Conservation (phyloP, 2,329 filamentous ascomycete genomes). For the Rutstroemia sp. region DNA sequence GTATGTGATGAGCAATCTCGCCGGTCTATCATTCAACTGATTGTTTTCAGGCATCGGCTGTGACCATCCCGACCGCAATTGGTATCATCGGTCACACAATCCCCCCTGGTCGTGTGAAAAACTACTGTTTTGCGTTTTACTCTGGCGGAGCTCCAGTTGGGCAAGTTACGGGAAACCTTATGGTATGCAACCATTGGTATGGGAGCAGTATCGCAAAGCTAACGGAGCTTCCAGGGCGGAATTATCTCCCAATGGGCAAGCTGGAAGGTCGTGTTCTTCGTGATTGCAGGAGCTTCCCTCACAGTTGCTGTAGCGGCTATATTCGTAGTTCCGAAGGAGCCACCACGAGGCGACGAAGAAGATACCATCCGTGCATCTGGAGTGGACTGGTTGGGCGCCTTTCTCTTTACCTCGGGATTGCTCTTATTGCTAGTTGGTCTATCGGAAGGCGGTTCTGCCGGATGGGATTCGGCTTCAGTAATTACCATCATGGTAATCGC, state of each 20-base stretch:
- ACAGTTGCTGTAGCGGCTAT: slow-evolving; percentile 47
- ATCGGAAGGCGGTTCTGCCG: slow-evolving; percentile 61
- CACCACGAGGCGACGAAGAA: slow-evolving; percentile 19
- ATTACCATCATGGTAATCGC: slow-evolving; percentile 48
- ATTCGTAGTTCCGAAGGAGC: slow-evolving; percentile 51
- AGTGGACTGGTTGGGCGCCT: slow-evolving; percentile 62
- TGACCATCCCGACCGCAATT: slow-evolving; percentile 64
- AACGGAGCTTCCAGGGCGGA: slow-evolving; percentile 40
- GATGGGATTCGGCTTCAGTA: slow-evolving; percentile 58
- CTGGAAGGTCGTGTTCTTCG: slow-evolving; percentile 64
- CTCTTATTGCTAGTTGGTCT: slow-evolving; percentile 58
- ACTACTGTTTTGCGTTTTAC: slow-evolving; percentile 61
- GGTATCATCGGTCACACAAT: slow-evolving; percentile 64
- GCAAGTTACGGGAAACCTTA: slow-evolving; percentile 51
- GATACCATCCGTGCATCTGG: slow-evolving; percentile 28
- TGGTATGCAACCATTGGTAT: slow-evolving; percentile 9
- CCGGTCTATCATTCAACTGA: not conserved
- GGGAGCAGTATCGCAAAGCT: not conserved
- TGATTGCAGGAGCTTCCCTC: slow-evolving; percentile 53
- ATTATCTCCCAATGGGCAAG: slow-evolving; percentile 53
- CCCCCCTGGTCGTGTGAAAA: slow-evolving; percentile 59
- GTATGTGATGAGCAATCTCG: slow-evolving; percentile 24
- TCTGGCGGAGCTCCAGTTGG: slow-evolving; percentile 59
- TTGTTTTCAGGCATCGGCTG: slow-evolving; percentile 37
- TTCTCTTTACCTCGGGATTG: slow-evolving; percentile 53